These are phyloP conservation scores for Gleditsia sinensis DNA, from an alignment of 306 rosid genomes.

Conservation along the genomic window DNA sequence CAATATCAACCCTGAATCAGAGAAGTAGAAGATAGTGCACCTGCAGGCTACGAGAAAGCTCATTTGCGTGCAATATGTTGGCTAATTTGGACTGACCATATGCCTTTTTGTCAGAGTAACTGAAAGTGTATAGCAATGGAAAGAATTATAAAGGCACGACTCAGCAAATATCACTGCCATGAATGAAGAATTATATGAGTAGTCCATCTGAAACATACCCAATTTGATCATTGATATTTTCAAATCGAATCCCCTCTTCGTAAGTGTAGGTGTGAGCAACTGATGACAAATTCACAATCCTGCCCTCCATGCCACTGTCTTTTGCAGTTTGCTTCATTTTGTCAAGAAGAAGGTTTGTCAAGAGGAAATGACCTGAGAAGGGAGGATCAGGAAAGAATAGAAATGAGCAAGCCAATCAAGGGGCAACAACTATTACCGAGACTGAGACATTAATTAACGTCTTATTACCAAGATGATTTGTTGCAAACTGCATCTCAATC, in stretches of 20 bases:
- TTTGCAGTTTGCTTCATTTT: conserved; percentile 84
- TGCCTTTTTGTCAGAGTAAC: conserved; percentile 86
- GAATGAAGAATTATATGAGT: no score
- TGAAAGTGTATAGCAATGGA: conserved; percentile 24
- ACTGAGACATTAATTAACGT: conserved; percentile 9
- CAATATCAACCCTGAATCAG: no score
- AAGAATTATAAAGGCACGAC: no score
- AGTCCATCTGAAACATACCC: no score
- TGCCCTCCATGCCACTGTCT: conserved; percentile 75
- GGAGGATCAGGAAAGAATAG: neutral
- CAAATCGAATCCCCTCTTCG: conserved; percentile 61
- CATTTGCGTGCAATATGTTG: conserved; percentile 77
- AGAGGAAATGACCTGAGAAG: conserved; percentile 75
- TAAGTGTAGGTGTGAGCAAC: conserved; percentile 82
- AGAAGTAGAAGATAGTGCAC: no score
- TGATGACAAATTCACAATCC: conserved; percentile 89
- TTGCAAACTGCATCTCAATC: conserved; percentile 84
- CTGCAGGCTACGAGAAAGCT: conserved; percentile 74
- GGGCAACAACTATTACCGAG: neutral
- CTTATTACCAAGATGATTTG: conserved; percentile 71
- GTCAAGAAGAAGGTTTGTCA: conserved; percentile 74
- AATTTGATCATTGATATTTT: conserved; percentile 60
- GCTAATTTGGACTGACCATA: conserved; percentile 96
- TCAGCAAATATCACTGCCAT: no score
- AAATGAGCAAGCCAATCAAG: conserved; percentile 9